Evolutionary conservation across 495 filamentous ascomycete species (phyloP), one percentile per base, ranked within the genome.

Genomic region (Neohortaea acidophila): DNA sequence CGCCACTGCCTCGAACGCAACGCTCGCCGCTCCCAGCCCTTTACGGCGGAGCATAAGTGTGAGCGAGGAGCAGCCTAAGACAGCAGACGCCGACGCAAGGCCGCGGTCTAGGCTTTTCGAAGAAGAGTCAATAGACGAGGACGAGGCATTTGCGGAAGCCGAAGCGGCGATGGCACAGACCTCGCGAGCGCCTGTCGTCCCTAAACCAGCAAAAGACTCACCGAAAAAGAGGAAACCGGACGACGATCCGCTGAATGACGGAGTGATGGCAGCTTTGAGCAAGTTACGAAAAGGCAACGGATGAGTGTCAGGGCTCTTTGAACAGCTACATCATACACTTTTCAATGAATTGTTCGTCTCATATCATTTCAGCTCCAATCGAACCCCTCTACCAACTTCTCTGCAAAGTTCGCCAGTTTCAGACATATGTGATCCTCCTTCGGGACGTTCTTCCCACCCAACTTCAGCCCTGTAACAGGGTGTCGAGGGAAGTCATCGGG

Each of bases 191-290:
- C 37, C 28, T 24, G 31, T 35, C 17, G 35, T 33, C 12, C 37
- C 36, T 2, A 43, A 33, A 33, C 23, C 21, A 14, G 5, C 12
- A 8, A 26, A 47, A 25, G 41, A 55, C 25, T 47, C 39, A 34
- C 39, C 52, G 21, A 67, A 69, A 6, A 58, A 53, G 36, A 39
- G 43, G 17, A 50, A 50, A 33, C 27, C 33, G 8, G 53, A 41
- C 29, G 53, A 61, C 18, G 63, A 64, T 38, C 52, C 54, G 11
- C 52, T 70, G 46, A 64, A 58, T 41, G 65, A 68, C 37, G 64
- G 70, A 9, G 63, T 77, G 21, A 62, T 69, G 61, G 67, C 68
- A 25, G 73, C 74, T 3, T 51, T 78, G 33, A 61, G 65, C 27
- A 75, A 66, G 43, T 49, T 76, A n/a, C 4, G 47, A 29, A 50